phyloP scores from a whole-genome alignment of 208 protist genomes.

The Trypanosoma scelopori region DNA sequence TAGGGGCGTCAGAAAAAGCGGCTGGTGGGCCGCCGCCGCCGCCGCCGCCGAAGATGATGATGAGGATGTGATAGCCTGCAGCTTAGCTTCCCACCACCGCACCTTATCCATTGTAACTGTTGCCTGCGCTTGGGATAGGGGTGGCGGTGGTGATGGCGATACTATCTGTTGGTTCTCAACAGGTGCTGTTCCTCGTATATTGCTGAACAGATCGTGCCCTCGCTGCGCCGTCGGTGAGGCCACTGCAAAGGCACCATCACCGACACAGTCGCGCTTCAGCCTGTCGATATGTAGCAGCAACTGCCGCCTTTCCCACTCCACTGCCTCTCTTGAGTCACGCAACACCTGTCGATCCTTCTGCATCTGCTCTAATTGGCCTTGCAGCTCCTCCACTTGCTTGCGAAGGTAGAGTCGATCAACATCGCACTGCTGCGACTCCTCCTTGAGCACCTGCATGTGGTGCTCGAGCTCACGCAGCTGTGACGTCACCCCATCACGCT shows the following conservation, averaged over 20 bases:
- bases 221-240: neutral
- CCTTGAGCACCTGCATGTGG: neutral
- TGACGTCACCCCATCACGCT: slow-evolving; percentile 1
- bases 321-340: slow-evolving; percentile 8
- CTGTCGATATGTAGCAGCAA: slow-evolving; percentile 9
- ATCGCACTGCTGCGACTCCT: slow-evolving; percentile 4
- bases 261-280: neutral
- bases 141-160: neutral
- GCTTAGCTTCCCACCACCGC: slow-evolving; percentile 18
- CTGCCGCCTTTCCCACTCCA: slow-evolving; percentile 12
- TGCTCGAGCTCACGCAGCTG: slow-evolving; percentile 2
- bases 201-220: neutral
- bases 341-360: slow-evolving; percentile 9
- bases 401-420: slow-evolving; percentile 14
- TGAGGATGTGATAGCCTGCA: slow-evolving; percentile 20
- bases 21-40: neutral
- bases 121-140: neutral
- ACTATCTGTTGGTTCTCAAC: neutral
- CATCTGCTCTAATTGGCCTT: slow-evolving; percentile 2
- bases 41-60: neutral
- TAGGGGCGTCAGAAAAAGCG: neutral
- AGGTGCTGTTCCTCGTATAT: neutral
- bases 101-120: slow-evolving; percentile 8
- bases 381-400: slow-evolving; percentile 19
- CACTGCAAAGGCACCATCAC: neutral